Evolutionary conservation across 192 early-diverging fungal genomes (phyloP).

Genomic region (Radiomyces spectabilis): DNA sequence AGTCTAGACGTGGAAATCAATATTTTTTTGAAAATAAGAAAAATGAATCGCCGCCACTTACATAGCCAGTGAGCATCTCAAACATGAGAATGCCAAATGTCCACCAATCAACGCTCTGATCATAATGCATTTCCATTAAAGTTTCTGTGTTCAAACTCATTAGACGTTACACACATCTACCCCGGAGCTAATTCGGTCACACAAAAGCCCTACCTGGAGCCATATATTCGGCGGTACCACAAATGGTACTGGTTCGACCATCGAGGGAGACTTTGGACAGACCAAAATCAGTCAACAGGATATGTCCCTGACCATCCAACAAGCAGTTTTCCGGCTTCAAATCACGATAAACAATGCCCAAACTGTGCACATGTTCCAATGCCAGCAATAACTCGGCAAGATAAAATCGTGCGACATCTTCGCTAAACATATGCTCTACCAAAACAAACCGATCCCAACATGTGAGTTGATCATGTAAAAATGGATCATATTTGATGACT

Average conservation of each 20-base stretch:
- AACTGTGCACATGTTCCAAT: constrained; percentile 76
- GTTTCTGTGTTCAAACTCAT: too few relatives aligned
- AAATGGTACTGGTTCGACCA: constrained; percentile 53
- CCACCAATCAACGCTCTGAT: constrained; percentile 87
- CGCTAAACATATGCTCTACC: constrained; percentile 57
- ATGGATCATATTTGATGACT: neutral
- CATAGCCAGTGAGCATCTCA: constrained; percentile 83
- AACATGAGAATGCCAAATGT: constrained; percentile 82
- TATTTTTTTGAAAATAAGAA: neutral
- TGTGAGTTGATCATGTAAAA: too few relatives aligned
- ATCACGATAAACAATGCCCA: constrained; percentile 89
- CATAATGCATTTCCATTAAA: constrained; percentile 57
- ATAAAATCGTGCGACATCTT: constrained; percentile 84
- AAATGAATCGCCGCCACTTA: constrained; percentile 6
- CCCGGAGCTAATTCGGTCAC: too few relatives aligned
- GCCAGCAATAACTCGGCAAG: constrained; percentile 81
- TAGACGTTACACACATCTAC: too few relatives aligned
- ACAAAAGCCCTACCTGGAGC: constrained; percentile 52
- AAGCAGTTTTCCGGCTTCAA: constrained; percentile 72
- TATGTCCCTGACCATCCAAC: constrained; percentile 67
- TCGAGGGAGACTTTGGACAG: constrained; percentile 76
- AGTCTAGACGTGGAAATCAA: constrained; percentile 17
- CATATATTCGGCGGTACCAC: constrained; percentile 76
- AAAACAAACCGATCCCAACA: too few relatives aligned
- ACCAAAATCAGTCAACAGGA: constrained; percentile 92